phyloP scores from a whole-genome alignment of 2,329 filamentous ascomycete species.

The Chalaropsis ovoidea region DNA sequence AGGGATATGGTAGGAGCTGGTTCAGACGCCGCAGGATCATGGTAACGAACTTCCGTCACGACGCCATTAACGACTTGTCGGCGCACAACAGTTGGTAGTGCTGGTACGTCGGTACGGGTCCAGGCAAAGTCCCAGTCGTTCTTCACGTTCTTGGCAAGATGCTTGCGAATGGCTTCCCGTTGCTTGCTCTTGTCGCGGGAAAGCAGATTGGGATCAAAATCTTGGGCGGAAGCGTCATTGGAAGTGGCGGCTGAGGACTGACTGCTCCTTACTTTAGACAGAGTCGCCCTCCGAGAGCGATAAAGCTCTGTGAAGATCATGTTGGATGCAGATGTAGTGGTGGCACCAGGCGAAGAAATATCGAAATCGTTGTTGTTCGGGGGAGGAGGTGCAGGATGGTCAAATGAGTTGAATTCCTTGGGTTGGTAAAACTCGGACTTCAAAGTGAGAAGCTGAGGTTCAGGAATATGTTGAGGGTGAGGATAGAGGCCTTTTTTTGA shows the following conservation, averaged over 20 bases:
- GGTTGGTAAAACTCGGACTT: constrained; percentile 21
- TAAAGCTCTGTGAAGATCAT: constrained; percentile 54
- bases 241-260: constrained; percentile 27
- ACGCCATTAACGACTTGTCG: constrained; percentile 15
- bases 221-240: constrained; percentile 30
- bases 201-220: constrained; percentile 51
- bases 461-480: constrained; percentile 18
- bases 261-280: constrained; percentile 35
- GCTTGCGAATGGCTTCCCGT: constrained; percentile 51
- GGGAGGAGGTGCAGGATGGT: constrained; percentile 18
- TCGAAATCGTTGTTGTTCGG: constrained; percentile 17
- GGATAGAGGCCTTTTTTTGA: constrained; percentile 23
- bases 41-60: constrained; percentile 20
- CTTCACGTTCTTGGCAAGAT: constrained; percentile 45
- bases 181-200: constrained; percentile 53
- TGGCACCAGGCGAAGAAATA: constrained; percentile 13
- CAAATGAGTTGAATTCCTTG: constrained; percentile 25
- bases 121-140: constrained; percentile 53
- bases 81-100: constrained; percentile 24
- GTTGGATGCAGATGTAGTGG: constrained; percentile 29
- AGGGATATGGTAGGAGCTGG: constrained; percentile 15
- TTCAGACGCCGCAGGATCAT: constrained; percentile 17
- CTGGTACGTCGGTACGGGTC: constrained; percentile 35
- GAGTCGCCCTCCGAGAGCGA: constrained; percentile 45
- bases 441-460: constrained; percentile 22